phyloP scores from a whole-genome alignment of 345 rosid species.

The Hirschfeldia incana region DNA sequence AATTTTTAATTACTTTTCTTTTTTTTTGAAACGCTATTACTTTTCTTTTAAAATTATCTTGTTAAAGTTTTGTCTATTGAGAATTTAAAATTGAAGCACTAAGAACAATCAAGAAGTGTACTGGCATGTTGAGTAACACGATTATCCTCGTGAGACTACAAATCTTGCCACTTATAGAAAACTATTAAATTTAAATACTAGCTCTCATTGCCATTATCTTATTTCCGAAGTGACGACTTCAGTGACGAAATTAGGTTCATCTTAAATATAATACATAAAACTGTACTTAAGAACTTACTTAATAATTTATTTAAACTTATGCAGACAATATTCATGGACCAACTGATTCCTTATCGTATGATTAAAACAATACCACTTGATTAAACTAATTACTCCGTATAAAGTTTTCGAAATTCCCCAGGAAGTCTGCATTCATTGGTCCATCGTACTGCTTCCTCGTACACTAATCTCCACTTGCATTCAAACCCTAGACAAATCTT shows the following conservation, averaged over 20 bases:
- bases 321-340: conserved; percentile 31
- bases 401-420: conserved; percentile 34
- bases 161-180: conserved; percentile 42
- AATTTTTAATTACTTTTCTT: conserved; percentile 4
- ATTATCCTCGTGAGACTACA: conserved; percentile 36
- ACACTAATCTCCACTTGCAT: conserved; percentile 44
- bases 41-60: background rate
- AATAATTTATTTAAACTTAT: background rate
- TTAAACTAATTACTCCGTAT: conserved; percentile 26
- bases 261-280: conserved; percentile 6
- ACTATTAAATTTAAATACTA: conserved; percentile 13
- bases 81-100: conserved; percentile 33
- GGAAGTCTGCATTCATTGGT: conserved; percentile 27
- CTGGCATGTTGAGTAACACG: conserved; percentile 32
- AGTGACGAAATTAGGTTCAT: conserved; percentile 40
- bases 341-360: conserved; percentile 36
- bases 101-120: conserved; percentile 41
- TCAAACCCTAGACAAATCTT: conserved; percentile 30
- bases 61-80: conserved; percentile 15
- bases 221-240: conserved; percentile 33
- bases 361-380: conserved; percentile 24
- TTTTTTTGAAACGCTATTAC: background rate
- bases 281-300: conserved; percentile 17
- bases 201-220: conserved; percentile 40
- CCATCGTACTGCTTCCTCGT: conserved; percentile 41